Evolutionary conservation across 139 green algal genomes (phyloP).

Genomic region (Monoraphidium neglectum): DNA sequence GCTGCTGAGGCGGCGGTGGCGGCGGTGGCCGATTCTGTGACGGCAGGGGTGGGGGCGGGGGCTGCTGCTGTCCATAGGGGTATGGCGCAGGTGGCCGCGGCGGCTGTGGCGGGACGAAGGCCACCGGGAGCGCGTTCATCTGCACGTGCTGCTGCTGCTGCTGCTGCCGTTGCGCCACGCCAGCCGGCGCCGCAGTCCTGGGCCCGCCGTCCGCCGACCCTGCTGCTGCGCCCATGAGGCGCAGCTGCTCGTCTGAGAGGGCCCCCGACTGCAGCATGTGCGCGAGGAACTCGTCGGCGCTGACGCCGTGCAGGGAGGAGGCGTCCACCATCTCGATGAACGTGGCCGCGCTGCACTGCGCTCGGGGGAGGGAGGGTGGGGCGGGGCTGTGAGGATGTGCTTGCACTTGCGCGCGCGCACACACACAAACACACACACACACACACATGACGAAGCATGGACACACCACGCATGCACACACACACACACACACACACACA

Average conservation of each 20-base stretch:
- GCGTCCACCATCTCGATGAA: constrained; percentile 75
- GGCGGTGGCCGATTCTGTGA: constrained; percentile 9
- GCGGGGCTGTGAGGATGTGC: neutral
- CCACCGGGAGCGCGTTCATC: neutral
- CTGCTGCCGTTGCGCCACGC: neutral
- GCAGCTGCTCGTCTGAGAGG: constrained; percentile 47
- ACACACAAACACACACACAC: too few species aligned
- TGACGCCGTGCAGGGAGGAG: constrained; percentile 50
- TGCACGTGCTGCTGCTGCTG: constrained; percentile 5
- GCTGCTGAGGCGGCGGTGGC: constrained; percentile 3
- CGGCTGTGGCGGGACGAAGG: too few species aligned
- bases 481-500: too few species aligned
- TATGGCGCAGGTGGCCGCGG: neutral
- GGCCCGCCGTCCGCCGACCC: constrained; percentile 17
- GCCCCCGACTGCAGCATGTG: constrained; percentile 72
- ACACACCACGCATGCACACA: too few species aligned
- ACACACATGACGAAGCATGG: too few species aligned
- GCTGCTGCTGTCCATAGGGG: constrained; percentile 1
- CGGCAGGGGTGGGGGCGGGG: neutral
- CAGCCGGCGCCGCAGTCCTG: neutral
- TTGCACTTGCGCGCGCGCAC: neutral
- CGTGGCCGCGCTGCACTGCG: constrained; percentile 53
- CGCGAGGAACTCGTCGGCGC: constrained; percentile 68
- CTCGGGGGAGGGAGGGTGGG: too few species aligned
- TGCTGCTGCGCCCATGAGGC: constrained; percentile 13